phyloP scores from a whole-genome alignment of 495 filamentous ascomycete genomes.

The Neurospora terricola region DNA sequence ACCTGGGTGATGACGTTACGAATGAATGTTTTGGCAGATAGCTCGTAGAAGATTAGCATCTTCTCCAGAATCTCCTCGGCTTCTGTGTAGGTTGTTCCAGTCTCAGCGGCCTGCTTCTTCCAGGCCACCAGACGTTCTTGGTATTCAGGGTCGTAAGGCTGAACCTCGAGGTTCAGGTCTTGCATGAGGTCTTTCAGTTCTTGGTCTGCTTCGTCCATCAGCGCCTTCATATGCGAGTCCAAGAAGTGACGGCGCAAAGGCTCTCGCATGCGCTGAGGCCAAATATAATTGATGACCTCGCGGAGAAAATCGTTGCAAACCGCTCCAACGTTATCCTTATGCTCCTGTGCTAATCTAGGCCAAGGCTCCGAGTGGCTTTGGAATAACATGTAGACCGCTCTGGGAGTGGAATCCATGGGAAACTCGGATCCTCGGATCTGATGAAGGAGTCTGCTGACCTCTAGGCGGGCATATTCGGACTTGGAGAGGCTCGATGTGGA shows the following conservation, averaged over 20 bases:
- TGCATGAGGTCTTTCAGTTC: slow-evolving; percentile 27
- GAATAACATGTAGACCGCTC: slow-evolving; percentile 33
- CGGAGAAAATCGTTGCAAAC: slow-evolving; percentile 34
- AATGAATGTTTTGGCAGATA: slow-evolving; percentile 28
- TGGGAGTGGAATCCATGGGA: slow-evolving; percentile 29
- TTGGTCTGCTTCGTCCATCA: slow-evolving; percentile 27
- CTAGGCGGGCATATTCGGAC: slow-evolving; percentile 23
- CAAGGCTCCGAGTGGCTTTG: slow-evolving; percentile 30
- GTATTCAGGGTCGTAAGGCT: slow-evolving; percentile 33
- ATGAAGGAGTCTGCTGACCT: slow-evolving; percentile 25
- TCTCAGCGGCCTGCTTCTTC: slow-evolving; percentile 15
- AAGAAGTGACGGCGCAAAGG: slow-evolving; percentile 28
- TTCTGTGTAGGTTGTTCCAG: slow-evolving; percentile 22
- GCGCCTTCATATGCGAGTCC: slow-evolving; percentile 24
- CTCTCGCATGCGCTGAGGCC: slow-evolving; percentile 31
- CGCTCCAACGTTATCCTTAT: slow-evolving; percentile 32
- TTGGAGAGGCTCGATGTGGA: slow-evolving; percentile 7
- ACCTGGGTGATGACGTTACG: slow-evolving; percentile 31
- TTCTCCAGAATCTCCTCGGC: slow-evolving; percentile 34
- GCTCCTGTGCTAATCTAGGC: slow-evolving; percentile 31
- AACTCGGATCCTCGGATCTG: slow-evolving; percentile 34
- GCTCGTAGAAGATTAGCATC: slow-evolving; percentile 35
- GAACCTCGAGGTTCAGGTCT: slow-evolving; percentile 30
- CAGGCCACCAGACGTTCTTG: slow-evolving; percentile 26
- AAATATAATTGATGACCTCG: slow-evolving; percentile 31